Evolutionary conservation across 352 stramenopile genomes (phyloP).

Genomic region (Pythium aristosporum): DNA sequence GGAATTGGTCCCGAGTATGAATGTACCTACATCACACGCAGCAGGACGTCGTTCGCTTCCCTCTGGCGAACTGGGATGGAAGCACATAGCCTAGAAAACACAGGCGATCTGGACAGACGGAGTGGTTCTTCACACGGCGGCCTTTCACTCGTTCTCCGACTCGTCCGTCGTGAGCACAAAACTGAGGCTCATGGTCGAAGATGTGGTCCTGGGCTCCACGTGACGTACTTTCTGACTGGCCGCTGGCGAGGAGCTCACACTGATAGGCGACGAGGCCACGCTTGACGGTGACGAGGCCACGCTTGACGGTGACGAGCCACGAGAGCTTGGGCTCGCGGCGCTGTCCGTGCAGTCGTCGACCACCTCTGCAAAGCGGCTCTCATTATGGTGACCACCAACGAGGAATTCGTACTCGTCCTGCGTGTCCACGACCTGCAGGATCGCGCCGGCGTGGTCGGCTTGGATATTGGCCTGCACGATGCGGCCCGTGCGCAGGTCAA

Average conservation of each 20-base stretch:
- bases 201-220: neutral
- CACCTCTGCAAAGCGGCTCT: neutral
- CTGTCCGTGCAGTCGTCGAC: neutral
- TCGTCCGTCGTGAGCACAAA: conserved; percentile 9
- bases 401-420: conserved; percentile 10
- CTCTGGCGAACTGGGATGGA: no score
- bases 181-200: neutral
- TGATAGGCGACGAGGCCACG: no score
- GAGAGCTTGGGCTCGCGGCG: neutral
- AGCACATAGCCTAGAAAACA: neutral
- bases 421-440: conserved; percentile 14
- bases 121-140: neutral
- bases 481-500: neutral
- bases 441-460: conserved; percentile 10
- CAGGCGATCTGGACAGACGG: neutral
- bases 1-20: no score
- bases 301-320: no score
- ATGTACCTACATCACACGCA: no score
- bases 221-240: neutral
- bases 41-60: no score
- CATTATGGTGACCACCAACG: neutral
- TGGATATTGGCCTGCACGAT: conserved; percentile 7
- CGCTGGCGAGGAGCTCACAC: no score
- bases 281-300: no score
- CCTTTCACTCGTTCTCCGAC: neutral